A percentile compares a stretch with the other conserved stretches of the same genome.
Evolutionary conservation across 805 yeast genomes (phyloP).

Genomic region (Starmerella davenportii): DNA sequence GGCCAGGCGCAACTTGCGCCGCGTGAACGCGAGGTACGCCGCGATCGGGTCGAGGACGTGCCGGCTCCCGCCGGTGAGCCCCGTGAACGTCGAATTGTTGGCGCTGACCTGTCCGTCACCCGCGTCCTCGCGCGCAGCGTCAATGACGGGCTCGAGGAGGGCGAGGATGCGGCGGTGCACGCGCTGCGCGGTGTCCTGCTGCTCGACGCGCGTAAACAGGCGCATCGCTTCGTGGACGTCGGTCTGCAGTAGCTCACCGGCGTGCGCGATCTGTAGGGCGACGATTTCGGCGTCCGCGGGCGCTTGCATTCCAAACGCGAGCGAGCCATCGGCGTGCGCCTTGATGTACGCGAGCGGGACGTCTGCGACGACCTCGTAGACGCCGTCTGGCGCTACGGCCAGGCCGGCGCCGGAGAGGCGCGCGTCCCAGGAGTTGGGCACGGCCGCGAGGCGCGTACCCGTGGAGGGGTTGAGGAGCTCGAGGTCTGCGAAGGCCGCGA

Average conservation of each 20-base stretch:
- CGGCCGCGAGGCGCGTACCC: conserved; percentile 2
- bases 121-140: neutral
- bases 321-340: conserved; percentile 4
- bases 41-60: conserved; percentile 10
- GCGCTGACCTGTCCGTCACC: neutral
- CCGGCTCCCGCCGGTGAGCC: neutral
- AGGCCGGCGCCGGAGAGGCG: neutral
- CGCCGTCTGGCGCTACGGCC: neutral
- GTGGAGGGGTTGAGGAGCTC: conserved; percentile 8
- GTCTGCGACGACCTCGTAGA: neutral
- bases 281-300: neutral
- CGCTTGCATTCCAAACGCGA: conserved; percentile 6
- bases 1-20: conserved; percentile 11
- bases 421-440: neutral
- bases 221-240: conserved; percentile 9
- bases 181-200: conserved; percentile 4
- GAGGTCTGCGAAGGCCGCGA: neutral
- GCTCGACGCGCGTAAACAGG: conserved; percentile 8
- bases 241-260: neutral
- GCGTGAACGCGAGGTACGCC: conserved; percentile 7
- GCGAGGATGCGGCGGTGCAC: neutral
- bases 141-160: neutral
- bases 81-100: conserved; percentile 1
- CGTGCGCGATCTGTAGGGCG: neutral
- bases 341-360: neutral